phyloP scores from a whole-genome alignment of 768 basidiomycete species.

The Collybiopsis luxurians region DNA sequence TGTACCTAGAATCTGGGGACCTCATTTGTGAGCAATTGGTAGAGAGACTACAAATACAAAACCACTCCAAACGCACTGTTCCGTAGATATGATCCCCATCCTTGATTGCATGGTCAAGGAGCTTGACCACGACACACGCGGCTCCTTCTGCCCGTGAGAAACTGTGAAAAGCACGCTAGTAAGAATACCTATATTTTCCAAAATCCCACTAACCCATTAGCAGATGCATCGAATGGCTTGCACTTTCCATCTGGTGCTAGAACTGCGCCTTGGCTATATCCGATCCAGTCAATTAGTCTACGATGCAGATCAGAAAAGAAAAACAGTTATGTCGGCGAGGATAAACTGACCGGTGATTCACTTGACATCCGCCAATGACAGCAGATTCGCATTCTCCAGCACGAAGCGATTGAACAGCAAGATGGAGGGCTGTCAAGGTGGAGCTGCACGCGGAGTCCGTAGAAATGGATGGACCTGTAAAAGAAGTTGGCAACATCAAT shows the following conservation, averaged over 20 bases:
- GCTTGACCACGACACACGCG: conserved; percentile 37
- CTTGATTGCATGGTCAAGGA: conserved; percentile 31
- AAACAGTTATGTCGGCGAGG: not conserved
- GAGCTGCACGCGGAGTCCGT: conserved; percentile 47
- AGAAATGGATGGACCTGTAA: conserved; percentile 41
- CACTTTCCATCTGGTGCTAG: conserved; percentile 34
- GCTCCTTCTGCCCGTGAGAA: conserved; percentile 39
- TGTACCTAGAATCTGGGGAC: conserved; percentile 42
- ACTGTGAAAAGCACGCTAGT: conserved; percentile 15
- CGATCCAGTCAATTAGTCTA: not conserved
- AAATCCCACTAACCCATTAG: conserved; percentile 24
- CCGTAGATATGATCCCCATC: conserved; percentile 41
- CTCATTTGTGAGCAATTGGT: too few relatives aligned
- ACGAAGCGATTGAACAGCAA: conserved; percentile 41
- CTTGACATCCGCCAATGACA: conserved; percentile 41
- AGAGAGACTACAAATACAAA: too few relatives aligned
- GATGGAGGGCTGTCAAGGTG: conserved; percentile 41
- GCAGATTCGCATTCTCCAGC: conserved; percentile 46
- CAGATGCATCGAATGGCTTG: conserved; percentile 32
- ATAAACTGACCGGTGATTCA: conserved; percentile 34
- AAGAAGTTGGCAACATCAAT: too few relatives aligned
- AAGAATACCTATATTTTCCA: not conserved
- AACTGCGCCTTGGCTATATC: conserved; percentile 33
- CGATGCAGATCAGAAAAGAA: conserved; percentile 20
- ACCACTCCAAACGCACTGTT: too few relatives aligned